phyloP scores from a whole-genome alignment of 495 filamentous ascomycete species.

The Xylaria castorea region DNA sequence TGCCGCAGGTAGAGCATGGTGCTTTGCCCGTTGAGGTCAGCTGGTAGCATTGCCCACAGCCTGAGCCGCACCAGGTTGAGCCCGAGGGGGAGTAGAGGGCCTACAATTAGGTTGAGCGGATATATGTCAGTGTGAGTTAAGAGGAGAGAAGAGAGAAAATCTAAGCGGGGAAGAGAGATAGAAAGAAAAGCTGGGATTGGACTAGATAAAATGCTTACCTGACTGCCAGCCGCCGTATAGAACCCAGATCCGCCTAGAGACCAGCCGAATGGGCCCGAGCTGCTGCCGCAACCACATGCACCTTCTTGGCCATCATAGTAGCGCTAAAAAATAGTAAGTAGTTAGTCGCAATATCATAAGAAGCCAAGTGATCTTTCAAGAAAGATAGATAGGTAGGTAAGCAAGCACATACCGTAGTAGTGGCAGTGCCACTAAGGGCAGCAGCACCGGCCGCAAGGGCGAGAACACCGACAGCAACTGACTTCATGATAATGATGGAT shows the following conservation, averaged over 20 bases:
- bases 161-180: not conserved
- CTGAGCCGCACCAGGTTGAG: constrained; percentile 47
- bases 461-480: constrained; percentile 6
- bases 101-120: not conserved
- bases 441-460: constrained; percentile 4
- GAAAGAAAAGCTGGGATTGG: not conserved
- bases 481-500: constrained; percentile 3
- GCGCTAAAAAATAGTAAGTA: constrained; percentile 29
- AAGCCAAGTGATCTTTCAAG: not conserved
- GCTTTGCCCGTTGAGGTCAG: constrained; percentile 47
- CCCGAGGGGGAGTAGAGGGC: constrained; percentile 9
- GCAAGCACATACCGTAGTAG: constrained; percentile 25
- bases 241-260: not conserved
- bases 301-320: constrained; percentile 47
- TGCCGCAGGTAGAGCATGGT: constrained; percentile 42
- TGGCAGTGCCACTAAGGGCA: constrained; percentile 23
- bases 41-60: constrained; percentile 51
- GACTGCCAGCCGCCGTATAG: constrained; percentile 2
- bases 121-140: not conserved
- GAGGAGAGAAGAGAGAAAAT: not conserved
- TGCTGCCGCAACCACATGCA: constrained; percentile 45
- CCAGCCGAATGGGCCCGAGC: constrained; percentile 20
- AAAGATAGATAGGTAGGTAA: not conserved
- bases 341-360: not conserved
- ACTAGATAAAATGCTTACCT: not conserved